Conservation (phyloP, 2,329 filamentous ascomycete genomes). For the Aspergillus ustus region DNA sequence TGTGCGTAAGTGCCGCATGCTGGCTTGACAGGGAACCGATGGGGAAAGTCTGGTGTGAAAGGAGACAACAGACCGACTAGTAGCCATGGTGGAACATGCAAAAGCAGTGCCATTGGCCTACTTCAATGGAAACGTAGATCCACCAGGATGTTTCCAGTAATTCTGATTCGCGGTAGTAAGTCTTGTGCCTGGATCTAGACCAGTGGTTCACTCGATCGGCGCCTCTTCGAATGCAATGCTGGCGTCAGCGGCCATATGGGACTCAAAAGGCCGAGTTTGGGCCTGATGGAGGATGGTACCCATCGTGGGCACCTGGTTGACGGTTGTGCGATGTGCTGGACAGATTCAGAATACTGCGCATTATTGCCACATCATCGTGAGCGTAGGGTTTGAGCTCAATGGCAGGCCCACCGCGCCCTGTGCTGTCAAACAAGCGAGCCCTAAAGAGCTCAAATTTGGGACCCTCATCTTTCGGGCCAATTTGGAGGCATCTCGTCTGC, state of each 20-base stretch:
- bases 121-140: not conserved
- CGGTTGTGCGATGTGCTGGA: not conserved
- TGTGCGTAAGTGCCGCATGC: constrained; percentile 10
- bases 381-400: not conserved
- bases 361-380: constrained; percentile 2
- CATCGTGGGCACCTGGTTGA: not conserved
- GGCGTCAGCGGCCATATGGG: constrained; percentile 3
- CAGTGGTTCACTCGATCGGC: not conserved
- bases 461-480: not conserved
- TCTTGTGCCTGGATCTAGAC: constrained; percentile 12
- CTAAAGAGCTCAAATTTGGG: not conserved
- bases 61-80: not conserved
- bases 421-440: not conserved
- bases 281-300: not conserved
- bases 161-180: constrained; percentile 3
- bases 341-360: not conserved
- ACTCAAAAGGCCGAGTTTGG: not conserved
- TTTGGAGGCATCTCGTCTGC: not conserved
- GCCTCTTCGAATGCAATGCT: not conserved
- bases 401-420: not conserved
- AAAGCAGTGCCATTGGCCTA: constrained; percentile 14
- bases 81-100: not conserved
- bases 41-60: not conserved
- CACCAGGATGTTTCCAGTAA: not conserved
- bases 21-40: not conserved